A percentile compares a stretch with the other conserved stretches of the same genome.
These are phyloP conservation scores for Xylaria sp. DNA, from an alignment of 2,329 filamentous ascomycete species.

Conservation along the genomic window DNA sequence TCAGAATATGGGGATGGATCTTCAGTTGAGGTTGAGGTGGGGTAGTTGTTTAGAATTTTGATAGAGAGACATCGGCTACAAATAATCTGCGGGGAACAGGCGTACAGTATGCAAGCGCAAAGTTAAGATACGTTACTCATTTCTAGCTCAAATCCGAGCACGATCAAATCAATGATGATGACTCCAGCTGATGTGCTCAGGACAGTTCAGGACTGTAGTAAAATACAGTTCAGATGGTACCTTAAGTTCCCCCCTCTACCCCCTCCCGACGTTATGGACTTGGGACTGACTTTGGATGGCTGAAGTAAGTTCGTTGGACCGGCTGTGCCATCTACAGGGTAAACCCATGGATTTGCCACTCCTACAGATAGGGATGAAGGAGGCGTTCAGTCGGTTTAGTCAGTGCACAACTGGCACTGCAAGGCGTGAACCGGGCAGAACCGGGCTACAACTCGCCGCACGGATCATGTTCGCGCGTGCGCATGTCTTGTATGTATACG, in stretches of 20 bases:
- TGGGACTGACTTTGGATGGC: neutral
- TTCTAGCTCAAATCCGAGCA: neutral
- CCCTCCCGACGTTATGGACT: neutral
- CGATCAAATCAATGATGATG: conserved; percentile 1
- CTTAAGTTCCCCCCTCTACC: neutral
- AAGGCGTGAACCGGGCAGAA: neutral
- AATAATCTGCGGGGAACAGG: conserved; percentile 16
- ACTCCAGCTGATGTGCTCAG: conserved; percentile 1
- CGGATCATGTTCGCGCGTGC: neutral
- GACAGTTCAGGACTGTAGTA: no score
- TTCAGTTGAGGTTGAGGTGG: conserved; percentile 8
- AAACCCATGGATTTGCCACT: neutral
- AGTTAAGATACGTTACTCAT: neutral
- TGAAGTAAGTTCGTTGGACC: neutral
- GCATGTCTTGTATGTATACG: neutral
- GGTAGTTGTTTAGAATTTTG: neutral
- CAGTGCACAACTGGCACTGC: neutral
- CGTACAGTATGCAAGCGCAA: conserved; percentile 8
- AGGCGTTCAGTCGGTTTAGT: no score
- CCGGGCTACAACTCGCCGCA: neutral
- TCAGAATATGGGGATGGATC: neutral
- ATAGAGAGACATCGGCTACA: neutral
- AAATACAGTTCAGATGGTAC: conserved; percentile 1
- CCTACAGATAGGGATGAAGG: no score
- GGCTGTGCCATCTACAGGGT: neutral